A percentile compares a stretch with the other conserved stretches of the same genome.
Conservation (phyloP, 2,329 filamentous ascomycete genomes). For the Chrysoporthe deuterocubensis region DNA sequence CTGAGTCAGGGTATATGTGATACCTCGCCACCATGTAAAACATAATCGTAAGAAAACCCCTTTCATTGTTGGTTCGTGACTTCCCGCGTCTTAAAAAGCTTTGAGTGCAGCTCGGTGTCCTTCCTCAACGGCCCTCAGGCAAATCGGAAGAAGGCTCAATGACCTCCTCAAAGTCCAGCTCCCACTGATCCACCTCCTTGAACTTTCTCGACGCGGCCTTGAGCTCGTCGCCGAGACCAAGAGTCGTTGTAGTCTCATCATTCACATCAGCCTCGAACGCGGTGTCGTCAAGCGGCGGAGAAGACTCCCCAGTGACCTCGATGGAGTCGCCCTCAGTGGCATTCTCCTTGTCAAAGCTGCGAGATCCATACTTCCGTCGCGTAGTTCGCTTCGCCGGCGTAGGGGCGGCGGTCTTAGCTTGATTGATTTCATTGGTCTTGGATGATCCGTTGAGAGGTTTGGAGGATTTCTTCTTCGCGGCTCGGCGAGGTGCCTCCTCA, state of each 20-base stretch:
- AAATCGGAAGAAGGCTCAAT: slow-evolving; percentile 59
- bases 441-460: slow-evolving; percentile 18
- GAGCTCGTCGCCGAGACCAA: slow-evolving; percentile 56
- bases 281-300: slow-evolving; percentile 47
- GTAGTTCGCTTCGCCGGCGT: slow-evolving; percentile 23
- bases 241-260: slow-evolving; percentile 42
- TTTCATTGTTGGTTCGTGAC: neutral
- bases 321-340: slow-evolving; percentile 42
- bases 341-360: slow-evolving; percentile 62
- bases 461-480: slow-evolving; percentile 38
- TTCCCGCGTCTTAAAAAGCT: neutral
- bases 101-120: neutral
- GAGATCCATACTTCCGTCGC: slow-evolving; percentile 54
- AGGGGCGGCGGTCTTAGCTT: slow-evolving; percentile 12
- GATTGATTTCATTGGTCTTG: slow-evolving; percentile 13
- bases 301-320: slow-evolving; percentile 45
- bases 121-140: slow-evolving; percentile 35
- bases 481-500: slow-evolving; percentile 42
- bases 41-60: slow-evolving; percentile 13
- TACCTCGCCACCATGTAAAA: slow-evolving; percentile 20
- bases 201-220: slow-evolving; percentile 66
- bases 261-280: slow-evolving; percentile 40
- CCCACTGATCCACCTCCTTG: slow-evolving; percentile 70
- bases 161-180: slow-evolving; percentile 69
- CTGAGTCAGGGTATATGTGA: slow-evolving; percentile 20